A percentile compares a stretch with the other conserved stretches of the same genome.
Evolutionary conservation across 768 basidiomycete genomes (phyloP).

Genomic region (Boletus patriciae): DNA sequence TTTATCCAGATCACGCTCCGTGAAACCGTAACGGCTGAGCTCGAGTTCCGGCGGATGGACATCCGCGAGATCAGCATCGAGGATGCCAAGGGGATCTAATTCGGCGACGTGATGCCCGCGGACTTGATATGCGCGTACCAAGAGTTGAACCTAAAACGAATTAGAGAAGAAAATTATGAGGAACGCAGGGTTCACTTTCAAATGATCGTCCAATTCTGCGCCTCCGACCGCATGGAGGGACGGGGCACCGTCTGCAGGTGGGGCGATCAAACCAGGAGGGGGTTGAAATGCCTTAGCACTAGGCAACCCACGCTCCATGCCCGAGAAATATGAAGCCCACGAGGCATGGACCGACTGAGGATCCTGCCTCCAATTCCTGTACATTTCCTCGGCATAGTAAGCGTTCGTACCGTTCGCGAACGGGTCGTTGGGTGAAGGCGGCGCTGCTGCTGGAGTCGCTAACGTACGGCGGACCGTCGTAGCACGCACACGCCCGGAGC

Average conservation of each 20-base stretch:
- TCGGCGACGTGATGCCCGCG: slow-evolving; percentile 96
- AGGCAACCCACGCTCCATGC: slow-evolving; percentile 83
- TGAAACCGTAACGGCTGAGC: slow-evolving; percentile 92
- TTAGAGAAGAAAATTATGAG: slow-evolving; percentile 1
- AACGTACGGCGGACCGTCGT: slow-evolving; percentile 34
- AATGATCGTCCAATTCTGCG: slow-evolving; percentile 85
- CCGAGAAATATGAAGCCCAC: slow-evolving; percentile 93
- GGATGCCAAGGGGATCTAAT: slow-evolving; percentile 92
- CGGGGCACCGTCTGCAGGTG: slow-evolving; percentile 78
- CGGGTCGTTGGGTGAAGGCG: slow-evolving; percentile 75
- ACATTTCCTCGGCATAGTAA: slow-evolving; percentile 98
- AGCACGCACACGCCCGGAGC: slow-evolving; percentile 18
- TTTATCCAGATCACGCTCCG: slow-evolving; percentile 90
- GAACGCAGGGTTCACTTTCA: slow-evolving; percentile 63
- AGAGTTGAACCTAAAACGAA: slow-evolving; percentile 79
- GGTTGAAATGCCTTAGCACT: slow-evolving; percentile 82
- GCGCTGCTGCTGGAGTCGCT: slow-evolving; percentile 47
- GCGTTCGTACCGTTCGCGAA: slow-evolving; percentile 95
- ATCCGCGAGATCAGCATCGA: slow-evolving; percentile 82
- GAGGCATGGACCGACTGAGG: slow-evolving; percentile 90
- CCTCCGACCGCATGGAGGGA: slow-evolving; percentile 66
- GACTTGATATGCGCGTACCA: slow-evolving; percentile 98
- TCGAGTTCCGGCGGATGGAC: slow-evolving; percentile 86
- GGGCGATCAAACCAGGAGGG: slow-evolving; percentile 70
- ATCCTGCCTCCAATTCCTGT: slow-evolving; percentile 87